Percentiles rank a stretch among this genome's conserved stretches.
Evolutionary conservation across 306 rosid species (phyloP).

Genomic region (Acmispon strigosus): DNA sequence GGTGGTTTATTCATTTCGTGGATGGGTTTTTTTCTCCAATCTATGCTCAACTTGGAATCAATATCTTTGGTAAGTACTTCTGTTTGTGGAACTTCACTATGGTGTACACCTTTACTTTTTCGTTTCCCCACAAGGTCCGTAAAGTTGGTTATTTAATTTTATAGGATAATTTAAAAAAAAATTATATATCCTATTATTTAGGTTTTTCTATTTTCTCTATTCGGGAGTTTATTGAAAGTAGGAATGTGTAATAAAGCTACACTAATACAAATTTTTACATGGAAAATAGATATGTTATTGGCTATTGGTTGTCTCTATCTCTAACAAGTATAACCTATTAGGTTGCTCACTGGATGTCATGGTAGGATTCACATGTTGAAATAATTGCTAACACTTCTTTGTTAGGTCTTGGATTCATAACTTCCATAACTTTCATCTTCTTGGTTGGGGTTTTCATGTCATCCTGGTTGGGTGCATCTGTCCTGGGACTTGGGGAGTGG

Average conservation of each 20-base stretch:
- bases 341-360: neutral
- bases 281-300: neutral
- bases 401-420: slow-evolving; percentile 88
- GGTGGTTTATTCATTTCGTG: slow-evolving; percentile 99
- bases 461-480: slow-evolving; percentile 98
- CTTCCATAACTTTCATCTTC: slow-evolving; percentile 91
- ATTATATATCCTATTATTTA: neutral
- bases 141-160: neutral
- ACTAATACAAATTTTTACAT: neutral
- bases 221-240: neutral
- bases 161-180: neutral
- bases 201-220: neutral
- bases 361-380: slow-evolving; percentile 7
- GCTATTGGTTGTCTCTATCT: neutral
- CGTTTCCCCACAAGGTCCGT: neutral
- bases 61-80: slow-evolving; percentile 75
- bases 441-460: slow-evolving; percentile 96
- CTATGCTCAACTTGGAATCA: slow-evolving; percentile 82
- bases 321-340: neutral
- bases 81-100: slow-evolving; percentile 30
- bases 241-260: neutral
- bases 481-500: slow-evolving; percentile 95
- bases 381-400: slow-evolving; percentile 15
- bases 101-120: neutral
- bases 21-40: slow-evolving; percentile 96